Evolutionary conservation across 208 protist genomes (phyloP).

Genomic region (Giardia duodenalis): DNA sequence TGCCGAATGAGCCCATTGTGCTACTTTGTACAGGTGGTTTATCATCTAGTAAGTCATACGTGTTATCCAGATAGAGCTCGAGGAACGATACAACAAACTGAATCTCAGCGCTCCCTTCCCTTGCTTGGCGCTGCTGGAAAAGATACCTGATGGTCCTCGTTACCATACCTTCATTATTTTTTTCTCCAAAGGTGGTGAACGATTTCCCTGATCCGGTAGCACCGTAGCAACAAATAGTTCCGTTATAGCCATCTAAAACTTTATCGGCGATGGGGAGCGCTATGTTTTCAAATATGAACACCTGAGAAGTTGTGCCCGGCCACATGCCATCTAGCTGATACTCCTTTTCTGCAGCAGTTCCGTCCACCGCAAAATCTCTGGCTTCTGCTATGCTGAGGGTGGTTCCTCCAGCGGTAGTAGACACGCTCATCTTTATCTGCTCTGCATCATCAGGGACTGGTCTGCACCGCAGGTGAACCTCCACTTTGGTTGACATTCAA

Average conservation of each 20-base stretch:
- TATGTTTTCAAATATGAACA: background rate
- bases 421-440: background rate
- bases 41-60: background rate
- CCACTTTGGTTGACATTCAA: background rate
- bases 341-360: background rate
- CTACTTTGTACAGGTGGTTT: too few species aligned
- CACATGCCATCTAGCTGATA: background rate
- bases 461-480: background rate
- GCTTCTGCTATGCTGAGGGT: background rate
- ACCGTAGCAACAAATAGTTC: background rate
- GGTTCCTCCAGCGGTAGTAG: background rate
- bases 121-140: background rate
- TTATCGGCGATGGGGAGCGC: background rate
- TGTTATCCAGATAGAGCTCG: conserved; percentile 1
- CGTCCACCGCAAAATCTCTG: background rate
- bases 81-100: background rate
- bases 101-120: background rate
- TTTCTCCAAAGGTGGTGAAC: background rate
- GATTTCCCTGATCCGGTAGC: background rate
- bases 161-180: background rate
- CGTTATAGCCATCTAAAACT: background rate
- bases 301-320: background rate
- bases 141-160: background rate
- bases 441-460: background rate
- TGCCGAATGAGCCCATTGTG: too few species aligned